phyloP scores from a whole-genome alignment of 352 stramenopile genomes.

The Pythium phragmiticola region DNA sequence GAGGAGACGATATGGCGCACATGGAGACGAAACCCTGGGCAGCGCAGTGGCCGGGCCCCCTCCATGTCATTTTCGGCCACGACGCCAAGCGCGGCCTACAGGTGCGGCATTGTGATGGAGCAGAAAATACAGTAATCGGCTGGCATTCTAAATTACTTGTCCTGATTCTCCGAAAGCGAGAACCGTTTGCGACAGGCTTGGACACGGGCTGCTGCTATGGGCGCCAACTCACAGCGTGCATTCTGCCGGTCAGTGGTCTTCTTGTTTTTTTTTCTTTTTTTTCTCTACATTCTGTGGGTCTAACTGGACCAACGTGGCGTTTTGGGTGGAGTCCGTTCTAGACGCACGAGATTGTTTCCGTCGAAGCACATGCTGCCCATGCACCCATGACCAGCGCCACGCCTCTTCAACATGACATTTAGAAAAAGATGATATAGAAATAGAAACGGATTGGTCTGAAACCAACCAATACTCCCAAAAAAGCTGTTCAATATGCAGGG shows the following conservation, averaged over 20 bases:
- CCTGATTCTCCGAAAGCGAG: slow-evolving; percentile 41
- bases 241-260: slow-evolving; percentile 63
- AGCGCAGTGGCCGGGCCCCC: slow-evolving; percentile 71
- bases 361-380: slow-evolving; percentile 20
- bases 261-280: background rate
- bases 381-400: slow-evolving; percentile 14
- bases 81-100: slow-evolving; percentile 85
- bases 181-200: slow-evolving; percentile 87
- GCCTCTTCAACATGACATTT: slow-evolving; percentile 25
- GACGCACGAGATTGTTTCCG: slow-evolving; percentile 24
- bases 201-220: slow-evolving; percentile 93
- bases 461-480: background rate
- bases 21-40: slow-evolving; percentile 61
- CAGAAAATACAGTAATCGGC: background rate
- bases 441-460: slow-evolving; percentile 12
- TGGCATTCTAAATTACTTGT: background rate
- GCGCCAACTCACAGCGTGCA: slow-evolving; percentile 78
- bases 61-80: slow-evolving; percentile 91
- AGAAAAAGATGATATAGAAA: slow-evolving; percentile 30
- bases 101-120: slow-evolving; percentile 25
- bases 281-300: background rate
- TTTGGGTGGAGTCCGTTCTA: slow-evolving; percentile 5
- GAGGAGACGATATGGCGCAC: slow-evolving; percentile 32
- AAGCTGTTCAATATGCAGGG: background rate
- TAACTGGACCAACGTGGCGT: background rate